Evolutionary conservation across 2,329 filamentous ascomycete genomes (phyloP), one percentile per base, ranked within the genome.

Genomic region (Sclerotinia glacialis): DNA sequence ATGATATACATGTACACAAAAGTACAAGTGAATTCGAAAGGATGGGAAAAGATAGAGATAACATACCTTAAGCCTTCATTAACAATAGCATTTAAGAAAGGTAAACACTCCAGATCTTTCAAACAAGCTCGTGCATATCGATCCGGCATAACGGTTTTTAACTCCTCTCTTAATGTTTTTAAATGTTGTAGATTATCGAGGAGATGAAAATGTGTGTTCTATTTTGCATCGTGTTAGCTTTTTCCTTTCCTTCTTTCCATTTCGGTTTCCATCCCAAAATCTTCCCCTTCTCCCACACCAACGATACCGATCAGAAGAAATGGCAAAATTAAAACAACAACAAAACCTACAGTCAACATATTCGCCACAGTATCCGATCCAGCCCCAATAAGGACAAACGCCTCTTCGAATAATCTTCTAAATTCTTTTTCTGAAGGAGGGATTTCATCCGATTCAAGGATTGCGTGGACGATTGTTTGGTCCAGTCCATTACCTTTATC

Each of bases 361-460:
- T 67, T 67, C 8, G 70, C 69, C 2, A 67, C 67, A 2, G 71
- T 71, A 60, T 71, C 71, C 3, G 66, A 56, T 9, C 72, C 72
- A 21, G 72, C 71, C 26, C 67, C 71, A 65, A 73, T 59, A 0
- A 72, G 58, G 31, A 66, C 67, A 47, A 71, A 68, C 12, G 66
- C 72, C 61, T 71, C 71, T 42, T 73, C 70, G 60, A 67, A 67
- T 1, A 73, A 40, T n/a, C 68, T 55, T 1, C 62, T 23, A 6
- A 67, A 37, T 5, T 47, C 31, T 28, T 72, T 73, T 44, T 71
- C 69, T n/a, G 60, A 63, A 7, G 44, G 50, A 4, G 70, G 68
- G 0, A 72, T 49, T 40, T 62, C 59, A 61, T 72, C 65, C 11
- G 66, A 69, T 12, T 67, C 58, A 7, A 72, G 44, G 11, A 72